Evolutionary conservation across 2,329 filamentous ascomycete species (phyloP).

Genomic region (Aquanectria penicillioides): DNA sequence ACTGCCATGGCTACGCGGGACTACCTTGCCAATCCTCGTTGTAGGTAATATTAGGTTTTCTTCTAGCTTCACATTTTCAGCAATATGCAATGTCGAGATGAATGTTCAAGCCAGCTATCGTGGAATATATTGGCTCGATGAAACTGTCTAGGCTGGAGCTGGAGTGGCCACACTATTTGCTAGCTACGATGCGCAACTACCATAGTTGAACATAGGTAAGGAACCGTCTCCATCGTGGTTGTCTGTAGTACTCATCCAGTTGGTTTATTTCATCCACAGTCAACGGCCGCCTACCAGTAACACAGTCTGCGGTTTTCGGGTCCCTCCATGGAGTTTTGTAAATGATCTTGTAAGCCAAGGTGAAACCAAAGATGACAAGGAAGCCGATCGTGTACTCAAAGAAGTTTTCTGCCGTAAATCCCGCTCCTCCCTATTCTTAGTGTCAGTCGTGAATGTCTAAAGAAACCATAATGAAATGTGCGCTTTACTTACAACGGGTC

Average conservation of each 20-base stretch:
- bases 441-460: too few relatives aligned
- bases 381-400: conserved; percentile 33
- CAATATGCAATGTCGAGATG: too few relatives aligned
- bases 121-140: too few relatives aligned
- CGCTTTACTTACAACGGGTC: background rate
- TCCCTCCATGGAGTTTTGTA: conserved; percentile 32
- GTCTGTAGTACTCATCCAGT: conserved; percentile 28
- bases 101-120: too few relatives aligned
- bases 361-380: conserved; percentile 32
- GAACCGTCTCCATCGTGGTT: conserved; percentile 32
- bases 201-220: conserved; percentile 33
- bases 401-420: conserved; percentile 30
- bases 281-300: conserved; percentile 26
- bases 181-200: too few relatives aligned
- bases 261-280: conserved; percentile 29
- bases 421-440: conserved; percentile 5
- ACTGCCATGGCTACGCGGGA: too few relatives aligned
- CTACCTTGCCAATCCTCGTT: too few relatives aligned
- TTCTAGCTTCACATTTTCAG: too few relatives aligned
- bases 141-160: too few relatives aligned
- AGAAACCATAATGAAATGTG: too few relatives aligned
- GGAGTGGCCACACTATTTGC: too few relatives aligned
- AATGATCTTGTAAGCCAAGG: conserved; percentile 30
- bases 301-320: conserved; percentile 28
- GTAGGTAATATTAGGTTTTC: too few relatives aligned